Evolutionary conservation across 345 rosid genomes (phyloP), one percentile per base, ranked within the genome.

Genomic region (Theobroma cacao): DNA sequence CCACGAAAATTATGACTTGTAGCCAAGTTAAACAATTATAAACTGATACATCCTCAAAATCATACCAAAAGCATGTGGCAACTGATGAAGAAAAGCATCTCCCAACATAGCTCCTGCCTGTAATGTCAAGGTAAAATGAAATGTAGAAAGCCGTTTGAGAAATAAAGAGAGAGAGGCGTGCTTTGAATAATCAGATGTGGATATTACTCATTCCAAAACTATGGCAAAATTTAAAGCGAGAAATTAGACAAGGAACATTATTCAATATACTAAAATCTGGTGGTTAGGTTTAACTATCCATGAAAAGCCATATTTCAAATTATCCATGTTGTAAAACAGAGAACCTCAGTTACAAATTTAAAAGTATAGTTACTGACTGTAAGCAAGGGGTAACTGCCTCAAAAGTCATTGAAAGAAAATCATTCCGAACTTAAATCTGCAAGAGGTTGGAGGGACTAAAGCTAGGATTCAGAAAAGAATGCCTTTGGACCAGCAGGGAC

Each of bases 51-150:
- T 53, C 31, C 71, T 59, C 53, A 70, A 77, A 55, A 45, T 69
- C 83, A 78, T 94, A 96, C 99, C 99, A 88, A 96, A 96, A 76
- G 99, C 97, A 89, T 92, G 98, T 0, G 99, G 99, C 84, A 96
- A 85, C 76, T 95, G 99, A 83, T 95, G 99, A 87, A 95, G 99
- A 85, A 96, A 96, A 75, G 98, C 97, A 92, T 96, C 99, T 68
- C 99, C 99, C 67, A 96, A 79, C 98, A 96, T 96, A 70, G 99
- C 98, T 80, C 99, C 98, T 69, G 98, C 99, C 99, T 94, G 82
- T 40, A 81, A 78, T 72, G 63, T 14, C 38, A 40, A 61, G 78
- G 40, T 58, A 53, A 84, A 64, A 55, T 12, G 20, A 84, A 66
- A 52, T 43, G 2, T 28, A 74, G 22, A 31, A 60, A 20, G 9